Evolutionary conservation across 164 flowering plant genomes (phyloP), one percentile per base, ranked within the genome.

Genomic region (Houttuynia cordata): DNA sequence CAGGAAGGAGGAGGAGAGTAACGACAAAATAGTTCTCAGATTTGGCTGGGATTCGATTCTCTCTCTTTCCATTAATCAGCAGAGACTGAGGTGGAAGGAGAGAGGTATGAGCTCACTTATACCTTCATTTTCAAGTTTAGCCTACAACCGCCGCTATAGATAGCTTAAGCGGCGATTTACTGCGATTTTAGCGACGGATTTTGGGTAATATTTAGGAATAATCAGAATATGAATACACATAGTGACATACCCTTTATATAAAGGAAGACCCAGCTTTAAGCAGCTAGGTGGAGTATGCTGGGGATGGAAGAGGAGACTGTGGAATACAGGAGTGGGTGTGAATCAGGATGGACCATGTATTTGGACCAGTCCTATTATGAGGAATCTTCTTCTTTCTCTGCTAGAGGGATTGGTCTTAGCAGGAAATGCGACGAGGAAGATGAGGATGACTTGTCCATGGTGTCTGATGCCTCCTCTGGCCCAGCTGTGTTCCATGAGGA

Each of bases 401-500:
- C 45, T 24, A 54, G 62, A 58, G 72, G 62, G 50, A 64, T 21
- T 55, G 51, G 12, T n/a, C 24, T 62, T 12, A 9, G 58, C n/a
- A 9, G 59, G 40, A 37, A 37, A 37, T 2, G 49, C 7, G 12
- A 61, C 19, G 63, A 56, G 24, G 72, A 73, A 0, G 77, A 70
- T n/a, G 86, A 81, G 58, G 88, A 82, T 59, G 88, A 83, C 63
- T 63, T 83, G 55, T 90, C 97, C 6, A 87, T 91, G 97, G 81
- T 91, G 41, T 91, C 97, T 56, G 97, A 90, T 78, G 97, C 97
- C 19, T 90, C 97, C 18, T 90, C 97, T 13, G 95, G 92, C 8
- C 97, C 92, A 62, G 81, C 87, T 24, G 79, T 79, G 70, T 72
- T 76, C 51, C 74, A 68, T 21, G 79, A 81, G 49, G 77, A 74